These are phyloP conservation scores for Blastomyces emzantsi DNA, from an alignment of 2,329 filamentous ascomycete species.

Conservation along the genomic window DNA sequence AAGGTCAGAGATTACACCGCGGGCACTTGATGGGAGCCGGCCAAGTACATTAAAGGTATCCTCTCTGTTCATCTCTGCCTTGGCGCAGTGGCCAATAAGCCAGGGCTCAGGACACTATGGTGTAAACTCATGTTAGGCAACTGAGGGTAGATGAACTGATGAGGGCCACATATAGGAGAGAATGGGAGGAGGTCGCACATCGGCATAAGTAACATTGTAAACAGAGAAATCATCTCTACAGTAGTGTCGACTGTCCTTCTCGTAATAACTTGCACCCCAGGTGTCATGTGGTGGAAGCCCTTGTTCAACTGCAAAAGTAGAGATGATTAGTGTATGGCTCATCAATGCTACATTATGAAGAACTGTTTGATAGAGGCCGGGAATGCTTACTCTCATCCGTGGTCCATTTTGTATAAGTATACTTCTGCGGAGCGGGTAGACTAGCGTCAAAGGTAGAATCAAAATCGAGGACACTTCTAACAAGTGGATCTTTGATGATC, in stretches of 20 bases:
- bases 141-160: too few species aligned
- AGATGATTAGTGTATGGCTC: not conserved
- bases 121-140: not conserved
- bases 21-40: slow-evolving; percentile 3
- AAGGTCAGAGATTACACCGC: not conserved
- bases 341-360: not conserved
- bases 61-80: not conserved
- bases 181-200: not conserved
- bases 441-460: not conserved
- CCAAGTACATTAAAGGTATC: not conserved
- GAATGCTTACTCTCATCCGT: not conserved
- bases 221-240: not conserved
- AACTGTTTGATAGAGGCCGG: not conserved
- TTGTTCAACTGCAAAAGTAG: not conserved
- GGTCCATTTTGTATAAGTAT: not conserved
- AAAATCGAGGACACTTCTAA: not conserved
- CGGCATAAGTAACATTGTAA: slow-evolving; percentile 2
- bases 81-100: not conserved
- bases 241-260: not conserved
- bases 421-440: not conserved
- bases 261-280: not conserved
- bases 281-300: not conserved
- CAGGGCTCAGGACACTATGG: not conserved
- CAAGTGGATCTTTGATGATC: not conserved
- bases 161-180: not conserved